Conservation (phyloP, 176 grass and related monocot genomes). For the Eragrostis curvula region DNA sequence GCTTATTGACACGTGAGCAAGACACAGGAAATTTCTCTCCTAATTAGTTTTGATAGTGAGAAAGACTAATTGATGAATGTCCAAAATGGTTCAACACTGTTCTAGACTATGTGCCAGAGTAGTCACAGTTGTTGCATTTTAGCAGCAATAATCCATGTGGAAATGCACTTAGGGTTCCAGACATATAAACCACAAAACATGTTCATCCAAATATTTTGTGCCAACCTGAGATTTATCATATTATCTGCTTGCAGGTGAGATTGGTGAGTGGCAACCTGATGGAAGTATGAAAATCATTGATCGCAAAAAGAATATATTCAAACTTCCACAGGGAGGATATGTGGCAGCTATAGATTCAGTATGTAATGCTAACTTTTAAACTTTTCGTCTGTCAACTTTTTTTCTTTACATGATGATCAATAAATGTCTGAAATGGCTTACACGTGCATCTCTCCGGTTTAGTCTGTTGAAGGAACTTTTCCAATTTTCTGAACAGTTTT, state of each 20-base stretch:
- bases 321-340: conserved; percentile 94
- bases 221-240: conserved; percentile 1
- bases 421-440: not conserved
- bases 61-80: not conserved
- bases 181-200: not conserved
- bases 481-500: conserved; percentile 33
- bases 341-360: conserved; percentile 84
- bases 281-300: conserved; percentile 97
- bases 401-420: conserved; percentile 17
- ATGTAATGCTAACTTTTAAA: conserved; percentile 24
- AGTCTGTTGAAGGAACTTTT: conserved; percentile 26
- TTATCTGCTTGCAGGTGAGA: conserved; percentile 66
- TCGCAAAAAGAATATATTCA: conserved; percentile 94
- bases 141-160: too few relatives aligned
- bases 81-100: too few relatives aligned
- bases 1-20: not conserved
- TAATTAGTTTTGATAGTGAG: not conserved
- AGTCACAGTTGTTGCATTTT: not conserved
- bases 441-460: conserved; percentile 18
- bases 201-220: conserved; percentile 1
- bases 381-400: conserved; percentile 6
- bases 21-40: not conserved
- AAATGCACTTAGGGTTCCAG: not conserved
- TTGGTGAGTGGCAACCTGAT: conserved; percentile 91
- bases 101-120: not conserved